Evolutionary conservation across 2,329 filamentous ascomycete species (phyloP).

Genomic region (Monilinia laxa): DNA sequence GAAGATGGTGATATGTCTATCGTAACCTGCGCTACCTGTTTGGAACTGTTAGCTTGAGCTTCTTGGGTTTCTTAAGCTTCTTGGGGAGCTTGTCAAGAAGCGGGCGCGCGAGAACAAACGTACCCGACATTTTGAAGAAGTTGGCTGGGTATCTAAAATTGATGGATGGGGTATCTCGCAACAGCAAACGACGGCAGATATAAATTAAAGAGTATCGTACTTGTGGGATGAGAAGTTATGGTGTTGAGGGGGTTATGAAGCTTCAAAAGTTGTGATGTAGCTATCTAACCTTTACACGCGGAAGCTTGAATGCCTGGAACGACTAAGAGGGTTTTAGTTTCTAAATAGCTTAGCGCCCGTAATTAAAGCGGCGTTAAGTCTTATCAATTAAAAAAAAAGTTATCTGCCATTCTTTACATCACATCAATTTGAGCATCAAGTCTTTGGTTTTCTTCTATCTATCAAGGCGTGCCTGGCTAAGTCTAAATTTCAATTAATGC

Average conservation of each 20-base stretch:
- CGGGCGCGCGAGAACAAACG: slow-evolving; percentile 29
- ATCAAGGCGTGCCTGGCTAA: slow-evolving; percentile 5
- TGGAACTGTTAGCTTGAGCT: slow-evolving; percentile 33
- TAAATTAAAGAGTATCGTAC: not conserved
- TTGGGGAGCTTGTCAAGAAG: slow-evolving; percentile 22
- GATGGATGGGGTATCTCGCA: not conserved
- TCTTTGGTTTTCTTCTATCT: not conserved
- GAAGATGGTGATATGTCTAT: slow-evolving; percentile 99
- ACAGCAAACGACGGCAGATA: not conserved
- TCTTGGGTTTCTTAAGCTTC: slow-evolving; percentile 10
- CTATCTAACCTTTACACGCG: slow-evolving; percentile 21
- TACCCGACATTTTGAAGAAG: slow-evolving; percentile 43
- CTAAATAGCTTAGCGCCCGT: slow-evolving; percentile 19
- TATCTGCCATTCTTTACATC: slow-evolving; percentile 21
- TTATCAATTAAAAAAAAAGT: slow-evolving; percentile 24
- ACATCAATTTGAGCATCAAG: slow-evolving; percentile 14
- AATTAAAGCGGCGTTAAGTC: slow-evolving; percentile 20
- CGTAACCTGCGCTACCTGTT: slow-evolving; percentile 82
- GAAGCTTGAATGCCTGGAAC: slow-evolving; percentile 24
- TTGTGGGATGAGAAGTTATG: not conserved
- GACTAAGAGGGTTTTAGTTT: slow-evolving; percentile 7
- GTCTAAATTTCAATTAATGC: not conserved
- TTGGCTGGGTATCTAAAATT: not conserved
- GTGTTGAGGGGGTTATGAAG: slow-evolving; percentile 10
- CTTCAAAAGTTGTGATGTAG: slow-evolving; percentile 21